Conservation (phyloP, 306 rosid genomes). For the Nissolia schottii region DNA sequence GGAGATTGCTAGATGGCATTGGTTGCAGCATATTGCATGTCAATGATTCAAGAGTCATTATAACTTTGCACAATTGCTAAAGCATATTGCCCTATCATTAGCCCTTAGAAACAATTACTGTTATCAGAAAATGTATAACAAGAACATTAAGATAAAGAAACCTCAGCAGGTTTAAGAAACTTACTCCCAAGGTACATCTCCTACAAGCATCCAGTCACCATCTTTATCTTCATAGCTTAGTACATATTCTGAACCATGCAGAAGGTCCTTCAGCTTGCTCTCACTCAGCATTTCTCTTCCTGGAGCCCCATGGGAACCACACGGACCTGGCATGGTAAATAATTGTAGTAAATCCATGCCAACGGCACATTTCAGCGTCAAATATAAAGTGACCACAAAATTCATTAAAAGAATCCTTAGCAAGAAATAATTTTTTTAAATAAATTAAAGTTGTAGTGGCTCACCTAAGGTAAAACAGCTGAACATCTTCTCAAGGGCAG, state of each 20-base stretch:
- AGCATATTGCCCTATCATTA: neutral
- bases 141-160: neutral
- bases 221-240: conserved; percentile 40
- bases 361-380: neutral
- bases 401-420: neutral
- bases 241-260: conserved; percentile 41
- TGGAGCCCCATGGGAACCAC: conserved; percentile 39
- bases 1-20: neutral
- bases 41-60: neutral
- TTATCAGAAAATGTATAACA: neutral
- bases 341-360: conserved; percentile 18
- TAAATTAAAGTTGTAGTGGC: conserved; percentile 12
- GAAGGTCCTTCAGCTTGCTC: conserved; percentile 40
- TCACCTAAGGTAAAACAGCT: conserved; percentile 85
- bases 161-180: conserved; percentile 22
- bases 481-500: conserved; percentile 92
- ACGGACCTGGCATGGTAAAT: conserved; percentile 27
- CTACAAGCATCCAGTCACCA: conserved; percentile 46
- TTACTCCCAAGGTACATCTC: conserved; percentile 59
- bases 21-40: neutral
- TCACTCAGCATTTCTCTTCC: conserved; percentile 37
- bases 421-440: neutral
- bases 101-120: neutral
- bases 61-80: neutral
- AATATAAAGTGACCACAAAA: neutral